Conservation (phyloP, 2,329 filamentous ascomycete genomes). For the Metarhizium humberi region DNA sequence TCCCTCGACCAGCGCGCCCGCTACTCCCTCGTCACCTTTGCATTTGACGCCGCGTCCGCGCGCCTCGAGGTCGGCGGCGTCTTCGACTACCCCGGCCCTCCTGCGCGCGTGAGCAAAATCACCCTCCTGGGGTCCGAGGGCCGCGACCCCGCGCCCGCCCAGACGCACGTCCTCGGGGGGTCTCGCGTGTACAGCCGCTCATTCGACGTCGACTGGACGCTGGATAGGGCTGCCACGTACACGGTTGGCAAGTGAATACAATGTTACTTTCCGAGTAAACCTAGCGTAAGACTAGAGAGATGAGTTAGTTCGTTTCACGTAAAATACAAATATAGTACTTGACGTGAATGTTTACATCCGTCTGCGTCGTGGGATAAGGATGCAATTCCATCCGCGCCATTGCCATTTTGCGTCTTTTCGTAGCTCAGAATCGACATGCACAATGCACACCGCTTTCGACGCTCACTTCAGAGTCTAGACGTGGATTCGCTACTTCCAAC, state of each 20-base stretch:
- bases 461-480: not conserved
- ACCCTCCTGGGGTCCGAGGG: constrained; percentile 34
- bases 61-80: constrained; percentile 39
- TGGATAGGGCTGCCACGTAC: constrained; percentile 11
- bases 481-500: not conserved
- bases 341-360: too few relatives aligned
- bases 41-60: constrained; percentile 37
- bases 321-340: too few relatives aligned
- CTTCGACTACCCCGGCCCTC: constrained; percentile 40
- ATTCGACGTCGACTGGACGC: constrained; percentile 12
- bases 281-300: too few relatives aligned
- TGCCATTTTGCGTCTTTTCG: too few relatives aligned
- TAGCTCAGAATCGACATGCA: too few relatives aligned
- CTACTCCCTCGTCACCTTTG: constrained; percentile 48
- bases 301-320: too few relatives aligned
- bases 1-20: constrained; percentile 47
- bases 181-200: constrained; percentile 12
- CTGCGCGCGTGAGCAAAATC: constrained; percentile 34
- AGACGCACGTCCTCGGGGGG: constrained; percentile 2
- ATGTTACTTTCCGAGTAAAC: not conserved
- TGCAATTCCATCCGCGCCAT: too few relatives aligned
- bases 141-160: not conserved
- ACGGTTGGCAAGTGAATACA: not conserved
- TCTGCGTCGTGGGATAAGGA: too few relatives aligned
- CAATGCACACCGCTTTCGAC: not conserved